phyloP scores from a whole-genome alignment of 257 asterid genomes.

The Cinchona pubescens region DNA sequence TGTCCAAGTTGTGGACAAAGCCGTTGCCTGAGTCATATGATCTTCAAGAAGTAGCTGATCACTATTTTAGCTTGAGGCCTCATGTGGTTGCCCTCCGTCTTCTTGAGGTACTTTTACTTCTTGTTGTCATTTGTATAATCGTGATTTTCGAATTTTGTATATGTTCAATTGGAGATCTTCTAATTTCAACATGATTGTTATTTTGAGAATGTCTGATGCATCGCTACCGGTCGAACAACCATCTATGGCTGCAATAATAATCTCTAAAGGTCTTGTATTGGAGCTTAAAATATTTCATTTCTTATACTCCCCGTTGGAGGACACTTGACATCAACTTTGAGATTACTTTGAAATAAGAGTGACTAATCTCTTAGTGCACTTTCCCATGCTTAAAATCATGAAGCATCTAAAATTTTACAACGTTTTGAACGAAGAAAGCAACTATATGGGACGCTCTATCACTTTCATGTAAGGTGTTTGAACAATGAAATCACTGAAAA shows the following conservation, averaged over 20 bases:
- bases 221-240: too few species aligned
- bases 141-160: neutral
- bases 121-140: conserved; percentile 6
- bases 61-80: conserved; percentile 87
- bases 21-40: conserved; percentile 90
- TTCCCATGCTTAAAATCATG: neutral
- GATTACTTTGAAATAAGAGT: neutral
- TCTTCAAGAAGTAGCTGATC: conserved; percentile 56
- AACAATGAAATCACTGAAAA: neutral
- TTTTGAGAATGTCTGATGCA: neutral
- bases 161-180: neutral
- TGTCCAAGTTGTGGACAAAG: conserved; percentile 74
- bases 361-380: neutral
- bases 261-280: neutral
- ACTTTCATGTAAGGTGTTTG: neutral
- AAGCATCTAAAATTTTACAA: neutral
- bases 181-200: neutral
- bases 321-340: neutral
- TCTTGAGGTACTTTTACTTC: conserved; percentile 59
- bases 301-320: neutral
- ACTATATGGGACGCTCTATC: neutral
- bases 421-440: neutral
- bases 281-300: neutral
- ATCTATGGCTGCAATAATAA: neutral
- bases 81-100: conserved; percentile 81